A percentile compares a stretch with the other conserved stretches of the same genome.
Evolutionary conservation across 2,329 filamentous ascomycete species (phyloP).

Genomic region (Sporothrix euskadiensis): DNA sequence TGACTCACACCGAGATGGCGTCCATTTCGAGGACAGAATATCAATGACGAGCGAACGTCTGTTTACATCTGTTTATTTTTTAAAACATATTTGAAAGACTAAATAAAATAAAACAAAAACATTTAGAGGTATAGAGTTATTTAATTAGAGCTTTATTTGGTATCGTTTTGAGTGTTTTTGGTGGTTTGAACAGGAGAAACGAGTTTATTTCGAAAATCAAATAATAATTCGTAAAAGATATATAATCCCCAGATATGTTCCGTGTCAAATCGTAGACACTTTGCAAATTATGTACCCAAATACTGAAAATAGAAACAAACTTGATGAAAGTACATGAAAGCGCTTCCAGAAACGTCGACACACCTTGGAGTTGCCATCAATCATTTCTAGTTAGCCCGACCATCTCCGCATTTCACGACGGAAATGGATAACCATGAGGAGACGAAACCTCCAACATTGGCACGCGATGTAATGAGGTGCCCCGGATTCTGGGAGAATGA

Average conservation of each 20-base stretch:
- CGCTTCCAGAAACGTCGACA: too few relatives aligned
- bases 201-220: too few relatives aligned
- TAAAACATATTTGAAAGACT: neutral
- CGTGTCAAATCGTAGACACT: too few relatives aligned
- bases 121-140: too few relatives aligned
- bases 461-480: neutral
- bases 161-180: neutral
- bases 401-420: neutral
- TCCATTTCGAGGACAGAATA: neutral
- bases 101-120: neutral
- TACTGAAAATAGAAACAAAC: too few relatives aligned
- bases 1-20: constrained; percentile 6
- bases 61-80: neutral
- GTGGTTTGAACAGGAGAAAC: neutral
- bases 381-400: neutral
- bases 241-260: too few relatives aligned
- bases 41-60: neutral
- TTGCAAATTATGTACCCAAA: too few relatives aligned
- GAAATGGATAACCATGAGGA: constrained; percentile 16
- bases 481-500: neutral
- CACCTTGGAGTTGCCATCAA: neutral
- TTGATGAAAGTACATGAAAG: too few relatives aligned
- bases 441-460: neutral
- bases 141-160: neutral
- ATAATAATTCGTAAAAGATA: too few relatives aligned